Evolutionary conservation across 129 eudicot species (phyloP), one percentile per base, ranked within the genome.

Genomic region (Arctium minus): DNA sequence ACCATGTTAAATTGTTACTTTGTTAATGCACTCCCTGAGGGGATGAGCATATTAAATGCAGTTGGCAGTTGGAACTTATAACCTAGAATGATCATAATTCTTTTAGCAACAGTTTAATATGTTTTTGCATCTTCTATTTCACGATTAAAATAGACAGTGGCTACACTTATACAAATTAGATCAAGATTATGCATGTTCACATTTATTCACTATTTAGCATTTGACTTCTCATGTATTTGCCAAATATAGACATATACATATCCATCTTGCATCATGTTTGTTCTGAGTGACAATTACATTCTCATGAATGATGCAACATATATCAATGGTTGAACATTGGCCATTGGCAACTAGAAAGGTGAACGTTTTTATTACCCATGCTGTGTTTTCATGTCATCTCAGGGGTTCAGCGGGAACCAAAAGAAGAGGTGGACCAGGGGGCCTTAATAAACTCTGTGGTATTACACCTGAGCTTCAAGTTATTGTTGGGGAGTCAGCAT

Each of bases 341-440:
- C 42, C 75, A 33, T 53, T 70, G 38, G 18, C 22, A 50, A 31
- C 30, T 39, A 32, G 70, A 42, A 40, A 38, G 29, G 32, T 46
- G 69, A 30, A 42, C 68, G 29, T n/a, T 73, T 69, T n/a, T 84
- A 39, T 36, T 74, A 53, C 39, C 36, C 1, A 18, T 44, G 22
- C 30, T 50, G 46, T 65, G 62, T 18, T 74, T 10, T 79, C 0
- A 64, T 81, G n/a, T 69, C 73, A 40, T 64, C 38, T 56, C 88
- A 94, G 98, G 83, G 88, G 92, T 77, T 85, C 89, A 64, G 80
- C 87, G 1, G 90, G 82, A 67, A 86, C 82, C 35, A 94, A 94
- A 87, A 92, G 96, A 86, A 94, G 90, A 89, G 98, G 98, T 73
- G 96, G 98, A 27, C 92, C 98, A 53, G 98, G 98, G 69, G 98